Percentiles rank a stretch among this genome's conserved stretches.
Conservation (phyloP, 768 basidiomycete species). For the Tylopilus sp. region DNA sequence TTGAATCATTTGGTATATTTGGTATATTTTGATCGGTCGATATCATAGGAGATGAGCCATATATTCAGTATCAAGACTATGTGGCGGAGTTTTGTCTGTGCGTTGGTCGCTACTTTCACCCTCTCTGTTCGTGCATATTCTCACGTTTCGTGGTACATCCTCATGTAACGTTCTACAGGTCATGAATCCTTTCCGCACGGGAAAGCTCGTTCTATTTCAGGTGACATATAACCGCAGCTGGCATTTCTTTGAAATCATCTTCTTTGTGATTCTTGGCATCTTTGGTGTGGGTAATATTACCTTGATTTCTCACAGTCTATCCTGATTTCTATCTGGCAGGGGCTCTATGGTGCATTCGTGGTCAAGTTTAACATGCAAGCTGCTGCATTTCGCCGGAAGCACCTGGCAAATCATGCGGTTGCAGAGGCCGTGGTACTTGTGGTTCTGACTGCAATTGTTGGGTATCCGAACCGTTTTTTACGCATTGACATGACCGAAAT, state of each 20-base stretch:
- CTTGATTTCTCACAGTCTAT: not conserved
- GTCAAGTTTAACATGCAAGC: conserved; percentile 97
- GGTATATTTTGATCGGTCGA: too few relatives aligned
- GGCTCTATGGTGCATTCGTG: conserved; percentile 94
- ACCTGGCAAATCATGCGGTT: conserved; percentile 79
- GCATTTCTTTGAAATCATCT: conserved; percentile 99
- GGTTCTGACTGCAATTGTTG: conserved; percentile 83
- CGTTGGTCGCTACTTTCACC: conserved; percentile 93
- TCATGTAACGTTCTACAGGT: conserved; percentile 50
- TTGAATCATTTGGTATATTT: too few relatives aligned
- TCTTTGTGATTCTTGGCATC: conserved; percentile 91
- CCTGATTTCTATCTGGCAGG: conserved; percentile 46
- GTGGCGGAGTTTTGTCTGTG: conserved; percentile 98
- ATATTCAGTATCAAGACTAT: conserved; percentile 96
- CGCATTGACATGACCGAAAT: conserved; percentile 98
- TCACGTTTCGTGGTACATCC: conserved; percentile 17
- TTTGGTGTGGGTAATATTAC: conserved; percentile 70
- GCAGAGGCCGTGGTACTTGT: conserved; percentile 88
- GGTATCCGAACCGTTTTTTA: conserved; percentile 92
- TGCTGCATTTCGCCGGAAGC: conserved; percentile 90
- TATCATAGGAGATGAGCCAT: conserved; percentile 93
- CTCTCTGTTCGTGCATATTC: conserved; percentile 66
- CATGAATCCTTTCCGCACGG: conserved; percentile 98
- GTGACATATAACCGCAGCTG: conserved; percentile 97
- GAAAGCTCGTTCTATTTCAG: conserved; percentile 96